These are phyloP conservation scores for Erythrophleum fordii DNA, from an alignment of 306 rosid genomes.

Conservation along the genomic window DNA sequence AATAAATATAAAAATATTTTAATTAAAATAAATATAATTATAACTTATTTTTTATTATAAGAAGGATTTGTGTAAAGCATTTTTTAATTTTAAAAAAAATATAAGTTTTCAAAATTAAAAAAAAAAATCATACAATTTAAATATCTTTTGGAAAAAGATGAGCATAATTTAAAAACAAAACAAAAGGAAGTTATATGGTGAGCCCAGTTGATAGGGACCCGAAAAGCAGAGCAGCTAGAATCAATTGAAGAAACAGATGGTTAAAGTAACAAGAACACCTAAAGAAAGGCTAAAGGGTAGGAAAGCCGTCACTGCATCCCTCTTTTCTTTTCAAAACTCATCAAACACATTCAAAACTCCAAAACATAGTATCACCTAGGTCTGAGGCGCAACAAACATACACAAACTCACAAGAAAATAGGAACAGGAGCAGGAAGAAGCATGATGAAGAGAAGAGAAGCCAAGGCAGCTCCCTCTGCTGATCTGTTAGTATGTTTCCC, in stretches of 20 bases:
- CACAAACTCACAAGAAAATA: background rate
- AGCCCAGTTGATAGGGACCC: conserved; percentile 45
- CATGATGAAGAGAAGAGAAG: conserved; percentile 58
- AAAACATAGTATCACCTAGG: background rate
- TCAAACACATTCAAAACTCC: conserved; percentile 20
- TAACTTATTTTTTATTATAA: too few relatives aligned
- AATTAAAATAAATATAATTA: too few relatives aligned
- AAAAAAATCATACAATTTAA: too few relatives aligned
- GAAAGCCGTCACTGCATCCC: conserved; percentile 60
- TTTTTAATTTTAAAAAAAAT: too few relatives aligned
- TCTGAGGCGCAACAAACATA: conserved; percentile 33
- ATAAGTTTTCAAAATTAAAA: too few relatives aligned
- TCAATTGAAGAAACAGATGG: conserved; percentile 35
- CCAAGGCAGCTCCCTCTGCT: conserved; percentile 67
- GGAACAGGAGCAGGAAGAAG: background rate
- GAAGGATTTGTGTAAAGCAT: too few relatives aligned
- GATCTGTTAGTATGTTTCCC: conserved; percentile 91
- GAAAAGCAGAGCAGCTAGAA: conserved; percentile 50
- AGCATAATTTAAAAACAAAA: too few relatives aligned
- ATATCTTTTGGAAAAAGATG: too few relatives aligned
- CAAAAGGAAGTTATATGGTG: too few relatives aligned
- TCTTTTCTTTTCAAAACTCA: conserved; percentile 57
- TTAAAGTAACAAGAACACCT: conserved; percentile 40
- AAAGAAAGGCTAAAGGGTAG: conserved; percentile 54
- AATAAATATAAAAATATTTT: too few relatives aligned